These are phyloP conservation scores for Sechiopsis laciniata DNA, from an alignment of 306 rosid genomes.

Conservation along the genomic window DNA sequence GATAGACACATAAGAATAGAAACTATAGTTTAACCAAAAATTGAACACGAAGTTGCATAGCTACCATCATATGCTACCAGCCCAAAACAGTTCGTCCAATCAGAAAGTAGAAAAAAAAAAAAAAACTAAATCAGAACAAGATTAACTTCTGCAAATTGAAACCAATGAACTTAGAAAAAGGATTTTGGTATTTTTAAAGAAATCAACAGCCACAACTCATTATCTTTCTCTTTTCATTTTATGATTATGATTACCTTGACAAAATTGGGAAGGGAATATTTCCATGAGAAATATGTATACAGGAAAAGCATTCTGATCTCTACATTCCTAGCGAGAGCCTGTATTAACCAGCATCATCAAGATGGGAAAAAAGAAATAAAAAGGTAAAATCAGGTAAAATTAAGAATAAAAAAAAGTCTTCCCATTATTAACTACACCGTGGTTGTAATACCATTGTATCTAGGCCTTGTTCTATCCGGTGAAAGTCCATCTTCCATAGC, in stretches of 20 bases:
- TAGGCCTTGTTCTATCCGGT: conserved; percentile 79
- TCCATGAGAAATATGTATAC: conserved; percentile 44
- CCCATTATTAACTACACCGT: conserved; percentile 31
- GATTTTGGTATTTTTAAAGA: not conserved
- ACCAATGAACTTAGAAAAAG: not conserved
- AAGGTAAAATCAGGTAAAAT: not conserved
- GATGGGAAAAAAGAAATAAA: conserved; percentile 19
- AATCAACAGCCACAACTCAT: not conserved
- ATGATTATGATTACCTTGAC: conserved; percentile 28
- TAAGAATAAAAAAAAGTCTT: conserved; percentile 20
- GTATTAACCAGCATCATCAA: conserved; percentile 37
- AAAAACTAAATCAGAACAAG: not conserved
- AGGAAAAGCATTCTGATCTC: conserved; percentile 46
- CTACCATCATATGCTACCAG: not conserved
- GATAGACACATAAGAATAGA: not conserved
- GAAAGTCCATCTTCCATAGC: conserved; percentile 66
- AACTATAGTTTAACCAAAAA: not conserved
- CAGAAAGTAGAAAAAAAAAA: too few species aligned
- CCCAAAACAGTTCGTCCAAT: not conserved
- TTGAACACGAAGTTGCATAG: not conserved
- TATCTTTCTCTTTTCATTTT: conserved; percentile 5
- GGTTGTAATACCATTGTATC: conserved; percentile 71
- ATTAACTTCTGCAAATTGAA: not conserved
- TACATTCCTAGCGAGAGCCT: conserved; percentile 42
- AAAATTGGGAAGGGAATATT: conserved; percentile 59